Evolutionary conservation across 2,329 filamentous ascomycete genomes (phyloP).

Genomic region (Nectriaceae sp.): DNA sequence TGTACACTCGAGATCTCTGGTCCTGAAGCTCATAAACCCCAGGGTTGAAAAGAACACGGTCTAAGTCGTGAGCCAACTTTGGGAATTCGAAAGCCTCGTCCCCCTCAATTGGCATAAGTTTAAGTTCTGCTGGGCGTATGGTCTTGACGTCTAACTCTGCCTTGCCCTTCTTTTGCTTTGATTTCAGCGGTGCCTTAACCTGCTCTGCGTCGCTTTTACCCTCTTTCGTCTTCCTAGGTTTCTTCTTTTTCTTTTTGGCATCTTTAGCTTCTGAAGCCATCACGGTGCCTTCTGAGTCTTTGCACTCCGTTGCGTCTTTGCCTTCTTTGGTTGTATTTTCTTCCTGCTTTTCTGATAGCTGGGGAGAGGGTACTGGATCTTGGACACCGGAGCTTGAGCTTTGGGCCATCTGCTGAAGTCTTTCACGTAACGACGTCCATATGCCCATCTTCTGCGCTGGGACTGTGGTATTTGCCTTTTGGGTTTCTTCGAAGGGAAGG

Average conservation of each 20-base stretch:
- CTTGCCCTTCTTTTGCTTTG: conserved; percentile 6
- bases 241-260: conserved; percentile 3
- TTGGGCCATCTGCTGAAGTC: conserved; percentile 17
- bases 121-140: conserved; percentile 27
- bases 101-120: conserved; percentile 34
- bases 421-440: conserved; percentile 33
- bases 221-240: neutral
- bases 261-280: neutral
- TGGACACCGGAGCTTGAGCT: neutral
- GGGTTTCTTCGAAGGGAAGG: neutral
- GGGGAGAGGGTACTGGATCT: neutral
- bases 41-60: conserved; percentile 92
- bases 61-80: conserved; percentile 70
- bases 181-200: neutral
- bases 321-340: neutral
- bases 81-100: conserved; percentile 50
- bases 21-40: conserved; percentile 93
- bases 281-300: neutral
- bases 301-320: conserved; percentile 1
- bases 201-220: neutral
- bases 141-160: conserved; percentile 28
- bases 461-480: neutral
- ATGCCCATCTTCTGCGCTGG: conserved; percentile 10
- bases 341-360: neutral
- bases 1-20: conserved; percentile 82